A percentile compares a stretch with the other conserved stretches of the same genome.
These are phyloP conservation scores for Arachis monticola DNA, from an alignment of 331 rosid genomes.

Conservation along the genomic window DNA sequence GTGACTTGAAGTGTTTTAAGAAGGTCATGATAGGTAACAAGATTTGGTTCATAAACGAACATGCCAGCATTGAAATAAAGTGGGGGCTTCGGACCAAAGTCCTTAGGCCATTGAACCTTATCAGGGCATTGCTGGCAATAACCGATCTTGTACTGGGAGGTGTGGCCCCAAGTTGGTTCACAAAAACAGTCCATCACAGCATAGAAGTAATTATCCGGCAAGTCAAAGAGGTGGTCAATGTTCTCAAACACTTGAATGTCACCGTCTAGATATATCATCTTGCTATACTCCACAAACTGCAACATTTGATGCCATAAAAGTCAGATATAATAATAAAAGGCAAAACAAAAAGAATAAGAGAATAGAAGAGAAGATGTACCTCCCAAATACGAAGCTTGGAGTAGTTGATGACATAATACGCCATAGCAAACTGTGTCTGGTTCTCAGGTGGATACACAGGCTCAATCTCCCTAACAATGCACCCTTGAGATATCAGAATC, in stretches of 20 bases:
- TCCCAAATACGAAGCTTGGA: conserved; percentile 94
- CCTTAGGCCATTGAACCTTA: conserved; percentile 59
- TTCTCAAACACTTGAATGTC: conserved; percentile 82
- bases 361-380: conserved; percentile 29
- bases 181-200: conserved; percentile 97
- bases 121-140: conserved; percentile 91
- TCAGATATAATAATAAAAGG: neutral
- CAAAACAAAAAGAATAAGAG: neutral
- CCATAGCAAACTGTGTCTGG: conserved; percentile 84
- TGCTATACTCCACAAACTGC: conserved; percentile 83
- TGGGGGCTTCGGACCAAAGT: conserved; percentile 77
- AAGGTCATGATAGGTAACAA: conserved; percentile 64
- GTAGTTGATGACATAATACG: conserved; percentile 87
- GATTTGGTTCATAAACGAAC: conserved; percentile 75
- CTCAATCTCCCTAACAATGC: conserved; percentile 67
- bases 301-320: neutral
- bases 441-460: conserved; percentile 74
- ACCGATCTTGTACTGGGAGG: conserved; percentile 61
- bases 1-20: conserved; percentile 48
- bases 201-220: conserved; percentile 57
- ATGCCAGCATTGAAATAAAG: conserved; percentile 93
- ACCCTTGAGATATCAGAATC: conserved; percentile 64
- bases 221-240: conserved; percentile 74
- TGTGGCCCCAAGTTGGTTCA: conserved; percentile 68
- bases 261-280: conserved; percentile 88